Percentiles rank a stretch among this genome's conserved stretches.
phyloP scores from a whole-genome alignment of 148 eudicot genomes.

The Fagopyrum tataricum region DNA sequence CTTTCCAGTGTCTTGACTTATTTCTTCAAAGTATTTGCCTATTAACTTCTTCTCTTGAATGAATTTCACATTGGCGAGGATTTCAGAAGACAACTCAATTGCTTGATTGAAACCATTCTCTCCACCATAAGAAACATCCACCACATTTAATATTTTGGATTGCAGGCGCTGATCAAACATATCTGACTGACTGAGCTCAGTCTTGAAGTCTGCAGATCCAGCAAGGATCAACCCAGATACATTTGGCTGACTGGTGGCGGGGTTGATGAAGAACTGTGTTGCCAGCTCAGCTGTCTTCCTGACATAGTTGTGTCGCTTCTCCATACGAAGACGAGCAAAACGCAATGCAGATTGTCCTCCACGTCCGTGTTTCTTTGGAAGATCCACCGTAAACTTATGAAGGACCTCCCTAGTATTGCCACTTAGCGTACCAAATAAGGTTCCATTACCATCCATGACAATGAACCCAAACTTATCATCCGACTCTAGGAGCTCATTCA shows the following conservation, averaged over 20 bases:
- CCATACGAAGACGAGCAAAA: slow-evolving; percentile 18
- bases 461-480: slow-evolving; percentile 18
- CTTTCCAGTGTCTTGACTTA: slow-evolving; percentile 16
- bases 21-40: slow-evolving; percentile 16
- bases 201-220: slow-evolving; percentile 18
- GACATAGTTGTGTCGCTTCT: slow-evolving; percentile 16
- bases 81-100: slow-evolving; percentile 14
- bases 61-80: slow-evolving; percentile 17
- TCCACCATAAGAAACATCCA: slow-evolving; percentile 18
- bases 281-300: slow-evolving; percentile 17
- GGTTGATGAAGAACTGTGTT: slow-evolving; percentile 16
- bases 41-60: slow-evolving; percentile 17
- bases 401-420: slow-evolving; percentile 16
- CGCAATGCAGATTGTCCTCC: slow-evolving; percentile 17
- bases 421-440: slow-evolving; percentile 14
- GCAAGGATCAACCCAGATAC: slow-evolving; percentile 16
- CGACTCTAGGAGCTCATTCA: slow-evolving; percentile 17
- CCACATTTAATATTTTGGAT: slow-evolving; percentile 11
- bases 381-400: slow-evolving; percentile 18
- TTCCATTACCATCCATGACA: slow-evolving; percentile 18
- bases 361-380: slow-evolving; percentile 17
- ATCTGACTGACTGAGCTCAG: slow-evolving; percentile 18
- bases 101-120: slow-evolving; percentile 18
- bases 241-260: slow-evolving; percentile 17
- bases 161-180: slow-evolving; percentile 17